Conservation (phyloP, 2,329 filamentous ascomycete genomes). For the Sclerotinia spermophila region DNA sequence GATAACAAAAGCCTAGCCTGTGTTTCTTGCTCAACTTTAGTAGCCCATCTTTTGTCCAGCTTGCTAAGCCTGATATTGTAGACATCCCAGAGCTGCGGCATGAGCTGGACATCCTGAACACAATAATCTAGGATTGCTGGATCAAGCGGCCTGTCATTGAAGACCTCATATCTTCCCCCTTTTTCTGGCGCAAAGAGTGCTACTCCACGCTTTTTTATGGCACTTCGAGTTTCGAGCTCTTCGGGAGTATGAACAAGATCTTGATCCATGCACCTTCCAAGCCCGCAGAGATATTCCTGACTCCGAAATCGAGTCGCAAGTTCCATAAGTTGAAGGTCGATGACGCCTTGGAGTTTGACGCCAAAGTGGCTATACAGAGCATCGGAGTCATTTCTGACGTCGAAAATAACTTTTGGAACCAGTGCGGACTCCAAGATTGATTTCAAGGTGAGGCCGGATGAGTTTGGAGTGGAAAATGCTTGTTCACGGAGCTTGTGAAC, state of each 20-base stretch:
- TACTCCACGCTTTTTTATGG: slow-evolving; percentile 39
- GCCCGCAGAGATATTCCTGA: slow-evolving; percentile 35
- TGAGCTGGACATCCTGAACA: slow-evolving; percentile 43
- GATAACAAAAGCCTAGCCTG: slow-evolving; percentile 14
- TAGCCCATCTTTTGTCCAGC: background rate
- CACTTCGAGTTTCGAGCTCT: slow-evolving; percentile 35
- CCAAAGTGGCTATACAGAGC: slow-evolving; percentile 47
- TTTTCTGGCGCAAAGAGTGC: slow-evolving; percentile 41
- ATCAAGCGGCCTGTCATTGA: slow-evolving; percentile 45
- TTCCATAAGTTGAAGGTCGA: slow-evolving; percentile 57
- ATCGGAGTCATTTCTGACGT: slow-evolving; percentile 56
- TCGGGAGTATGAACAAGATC: slow-evolving; percentile 25
- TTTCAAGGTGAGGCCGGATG: slow-evolving; percentile 36
- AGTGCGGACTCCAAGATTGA: slow-evolving; percentile 43
- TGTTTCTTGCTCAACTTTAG: slow-evolving; percentile 14
- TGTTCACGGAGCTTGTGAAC: slow-evolving; percentile 38
- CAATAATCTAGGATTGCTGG: slow-evolving; percentile 45
- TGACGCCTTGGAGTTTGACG: slow-evolving; percentile 44
- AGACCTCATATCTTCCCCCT: slow-evolving; percentile 47
- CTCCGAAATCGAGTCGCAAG: slow-evolving; percentile 37
- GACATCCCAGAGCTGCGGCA: slow-evolving; percentile 40
- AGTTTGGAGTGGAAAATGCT: slow-evolving; percentile 39
- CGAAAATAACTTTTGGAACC: slow-evolving; percentile 53
- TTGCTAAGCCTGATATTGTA: slow-evolving; percentile 32
- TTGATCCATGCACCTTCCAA: slow-evolving; percentile 41